Evolutionary conservation across 768 basidiomycete species (phyloP), one percentile per base, ranked within the genome.

Genomic region (Termitomyces sp.): DNA sequence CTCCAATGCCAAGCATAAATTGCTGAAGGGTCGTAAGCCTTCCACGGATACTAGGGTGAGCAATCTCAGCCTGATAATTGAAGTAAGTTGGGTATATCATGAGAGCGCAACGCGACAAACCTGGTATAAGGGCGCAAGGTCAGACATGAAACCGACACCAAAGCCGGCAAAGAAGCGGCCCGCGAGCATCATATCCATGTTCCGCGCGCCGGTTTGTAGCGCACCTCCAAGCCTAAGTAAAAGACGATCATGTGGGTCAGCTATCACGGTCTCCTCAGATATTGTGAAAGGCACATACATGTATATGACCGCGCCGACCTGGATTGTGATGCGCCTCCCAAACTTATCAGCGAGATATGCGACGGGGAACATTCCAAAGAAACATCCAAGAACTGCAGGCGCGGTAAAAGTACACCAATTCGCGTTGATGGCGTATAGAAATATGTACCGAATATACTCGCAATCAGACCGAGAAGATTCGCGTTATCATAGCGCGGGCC

Each of bases 21-120:
- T 74, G 63, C 9, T 83, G 82, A 38, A 84, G 70, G 4, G 82
- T 83, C 2, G 81, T 83, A 43, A 83, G 71, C 17, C 81, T 74
- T 10, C 83, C 83, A n/a, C 82, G 75, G 47, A 83, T 83, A 71
- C 79, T 80, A 0, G 83, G 82, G 60, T 83, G 82, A 2, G 83
- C 81, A 55, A 86, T 85, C 70, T 85, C 83, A 17, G 83, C 79
- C 72, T n/a, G n/a, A n/a, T n/a, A n/a, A n/a, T n/a, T n/a, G n/a
- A n/a, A n/a, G n/a, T n/a, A n/a, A n/a, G n/a, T 49, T 42, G 29
- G 29, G 25, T 3, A 5, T 11, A 10, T 25, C 5, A 56, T 29
- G 4, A 17, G 14, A 29, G 37, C 42, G 8, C 5, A 43, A 36
- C 25, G 29, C 15, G 31, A 32, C 32, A 7, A 55, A 73, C 78